These are phyloP conservation scores for Musa troglodytarum DNA, from an alignment of 176 grass and related monocot species.

Conservation along the genomic window DNA sequence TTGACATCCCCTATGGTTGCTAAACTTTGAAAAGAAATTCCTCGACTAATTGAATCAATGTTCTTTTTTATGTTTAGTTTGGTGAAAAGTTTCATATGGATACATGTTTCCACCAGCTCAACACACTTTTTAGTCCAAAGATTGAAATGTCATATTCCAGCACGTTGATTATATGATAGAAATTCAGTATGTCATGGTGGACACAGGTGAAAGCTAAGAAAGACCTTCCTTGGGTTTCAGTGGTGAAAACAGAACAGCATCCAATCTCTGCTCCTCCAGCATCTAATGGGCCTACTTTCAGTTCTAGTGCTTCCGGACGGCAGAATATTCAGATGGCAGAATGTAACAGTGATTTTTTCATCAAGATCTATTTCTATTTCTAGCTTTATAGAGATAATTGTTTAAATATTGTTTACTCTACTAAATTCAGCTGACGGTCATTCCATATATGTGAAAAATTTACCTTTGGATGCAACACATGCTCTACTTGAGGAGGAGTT, in stretches of 20 bases:
- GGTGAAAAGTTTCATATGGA: too few relatives aligned
- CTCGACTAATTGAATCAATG: too few relatives aligned
- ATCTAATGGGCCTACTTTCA: conserved; percentile 39
- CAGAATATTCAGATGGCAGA: background rate
- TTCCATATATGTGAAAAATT: conserved; percentile 67
- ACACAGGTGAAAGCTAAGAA: conserved; percentile 81
- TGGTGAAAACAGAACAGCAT: too few relatives aligned
- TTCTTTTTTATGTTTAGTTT: too few relatives aligned
- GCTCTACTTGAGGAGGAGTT: conserved; percentile 44
- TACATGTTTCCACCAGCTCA: too few relatives aligned
- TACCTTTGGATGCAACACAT: conserved; percentile 52
- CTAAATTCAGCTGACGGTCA: background rate
- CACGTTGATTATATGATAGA: background rate
- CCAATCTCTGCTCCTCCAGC: conserved; percentile 21
- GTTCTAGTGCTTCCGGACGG: conserved; percentile 41
- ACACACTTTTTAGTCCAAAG: too few relatives aligned
- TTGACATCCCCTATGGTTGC: too few relatives aligned
- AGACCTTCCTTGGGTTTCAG: conserved; percentile 13
- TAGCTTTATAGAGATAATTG: background rate
- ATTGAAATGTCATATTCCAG: background rate
- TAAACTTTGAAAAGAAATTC: too few relatives aligned
- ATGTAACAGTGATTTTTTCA: background rate
- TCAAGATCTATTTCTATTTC: background rate
- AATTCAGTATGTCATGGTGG: background rate
- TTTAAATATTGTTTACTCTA: background rate